Evolutionary conservation across 345 rosid species (phyloP).

Genomic region (Murraya paniculata): DNA sequence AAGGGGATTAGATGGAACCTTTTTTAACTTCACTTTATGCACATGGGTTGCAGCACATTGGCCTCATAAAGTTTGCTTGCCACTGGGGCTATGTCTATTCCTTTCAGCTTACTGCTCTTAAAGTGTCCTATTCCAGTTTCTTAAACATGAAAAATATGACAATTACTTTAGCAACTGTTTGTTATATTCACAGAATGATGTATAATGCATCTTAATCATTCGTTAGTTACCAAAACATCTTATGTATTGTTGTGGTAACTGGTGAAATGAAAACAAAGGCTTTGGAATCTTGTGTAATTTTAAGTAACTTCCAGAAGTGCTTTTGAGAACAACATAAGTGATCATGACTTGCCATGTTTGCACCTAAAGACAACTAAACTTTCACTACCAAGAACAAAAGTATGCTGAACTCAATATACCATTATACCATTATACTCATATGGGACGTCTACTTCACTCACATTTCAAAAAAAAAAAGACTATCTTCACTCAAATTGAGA

Average conservation of each 20-base stretch:
- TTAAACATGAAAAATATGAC: slow-evolving; percentile 17
- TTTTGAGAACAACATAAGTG: not conserved
- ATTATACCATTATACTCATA: too few relatives aligned
- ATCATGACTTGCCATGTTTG: slow-evolving; percentile 1
- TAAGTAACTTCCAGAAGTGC: not conserved
- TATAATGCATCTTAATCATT: not conserved
- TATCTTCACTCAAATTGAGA: too few relatives aligned
- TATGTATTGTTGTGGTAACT: not conserved
- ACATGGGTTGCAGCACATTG: slow-evolving; percentile 43
- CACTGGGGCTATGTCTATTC: slow-evolving; percentile 34
- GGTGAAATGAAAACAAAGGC: slow-evolving; percentile 4
- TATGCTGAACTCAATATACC: not conserved
- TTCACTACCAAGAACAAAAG: not conserved
- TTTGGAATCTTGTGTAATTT: not conserved
- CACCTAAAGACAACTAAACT: slow-evolving; percentile 1
- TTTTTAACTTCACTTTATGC: slow-evolving; percentile 40
- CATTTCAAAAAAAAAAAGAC: too few relatives aligned
- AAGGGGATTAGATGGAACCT: slow-evolving; percentile 16
- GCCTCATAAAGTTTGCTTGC: slow-evolving; percentile 43
- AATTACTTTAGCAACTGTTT: not conserved
- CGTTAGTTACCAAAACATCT: not conserved
- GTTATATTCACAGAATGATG: too few relatives aligned
- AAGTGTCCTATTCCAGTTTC: not conserved
- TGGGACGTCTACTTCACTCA: too few relatives aligned
- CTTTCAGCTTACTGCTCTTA: slow-evolving; percentile 26